Evolutionary conservation across 1,284 basidiomycete species (phyloP), one percentile per base, ranked within the genome.

Genomic region (Melanopsichium pennsylvanicum): DNA sequence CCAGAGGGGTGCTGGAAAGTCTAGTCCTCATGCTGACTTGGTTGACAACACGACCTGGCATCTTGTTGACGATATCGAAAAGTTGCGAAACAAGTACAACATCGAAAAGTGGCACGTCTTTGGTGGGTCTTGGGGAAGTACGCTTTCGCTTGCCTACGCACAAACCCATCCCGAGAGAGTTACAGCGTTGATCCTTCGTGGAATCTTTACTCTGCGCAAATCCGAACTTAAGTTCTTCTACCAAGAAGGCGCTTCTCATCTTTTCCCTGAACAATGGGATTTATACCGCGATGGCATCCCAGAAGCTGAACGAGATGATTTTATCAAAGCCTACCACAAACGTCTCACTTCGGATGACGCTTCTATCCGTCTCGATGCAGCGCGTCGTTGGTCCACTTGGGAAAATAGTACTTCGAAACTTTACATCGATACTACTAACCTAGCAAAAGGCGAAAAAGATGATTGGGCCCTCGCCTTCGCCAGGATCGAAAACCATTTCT

Each of bases 41-140:
- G 88, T 90, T 69, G 88, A 93, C 62, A 97, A 97, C 82, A 96
- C 92, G 3, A 97, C 93, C 1, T 95, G 92, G 92, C 89, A 94
- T 79, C 86, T 97, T 25, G 92, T 97, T 16, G 88, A 87, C 61
- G 94, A 97, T 77, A 88, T 93, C 12, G 93, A 97, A 81, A 88
- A 84, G 74, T 83, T 97, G 22, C 86, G 93, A 45, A 84, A 88
- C 72, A 86, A 89, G 61, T 85, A 95, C 2, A 82, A 82, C 16
- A 57, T 76, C 18, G 39, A 46, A 4, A 72, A 69, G 31, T 79
- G 77, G 78, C 75, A 77, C 51, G 75, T 80, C 27, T 80, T 80
- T 42, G 78, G 78, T 22, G 78, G 78, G 23, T 74, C 44, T 26
- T 78, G 93, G 92, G 93, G 93, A 3, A 93, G 91, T 3, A 95